These are phyloP conservation scores for Neurospora sp. DNA, from an alignment of 495 filamentous ascomycete genomes.

Conservation along the genomic window DNA sequence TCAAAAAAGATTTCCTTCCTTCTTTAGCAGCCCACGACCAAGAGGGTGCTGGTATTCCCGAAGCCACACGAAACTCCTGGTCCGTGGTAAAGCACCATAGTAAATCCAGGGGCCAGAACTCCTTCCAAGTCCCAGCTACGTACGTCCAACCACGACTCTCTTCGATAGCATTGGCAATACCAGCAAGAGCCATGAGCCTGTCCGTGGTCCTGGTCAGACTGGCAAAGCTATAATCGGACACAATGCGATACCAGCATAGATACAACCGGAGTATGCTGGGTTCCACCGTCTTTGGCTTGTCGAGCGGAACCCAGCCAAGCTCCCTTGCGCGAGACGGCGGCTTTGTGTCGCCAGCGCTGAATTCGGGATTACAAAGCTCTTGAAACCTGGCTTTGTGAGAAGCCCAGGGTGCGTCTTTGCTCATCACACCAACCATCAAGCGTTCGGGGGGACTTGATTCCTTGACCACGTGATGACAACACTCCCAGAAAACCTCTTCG, in stretches of 20 bases:
- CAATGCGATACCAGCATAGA: background rate
- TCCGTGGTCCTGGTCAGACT: background rate
- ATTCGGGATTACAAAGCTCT: background rate
- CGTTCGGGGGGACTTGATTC: background rate
- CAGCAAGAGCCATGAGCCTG: background rate
- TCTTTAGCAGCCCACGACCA: background rate
- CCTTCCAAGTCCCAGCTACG: background rate
- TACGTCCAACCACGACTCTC: background rate
- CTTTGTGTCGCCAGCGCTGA: background rate
- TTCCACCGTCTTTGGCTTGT: background rate
- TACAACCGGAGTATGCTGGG: background rate
- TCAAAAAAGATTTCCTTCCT: background rate
- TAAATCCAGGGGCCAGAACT: background rate
- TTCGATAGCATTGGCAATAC: background rate
- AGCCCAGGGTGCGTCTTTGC: background rate
- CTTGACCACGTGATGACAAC: background rate
- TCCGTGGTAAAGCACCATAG: background rate
- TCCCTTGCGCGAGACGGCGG: background rate
- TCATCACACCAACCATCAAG: background rate
- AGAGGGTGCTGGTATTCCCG: background rate
- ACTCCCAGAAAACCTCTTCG: background rate
- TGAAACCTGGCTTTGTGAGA: background rate
- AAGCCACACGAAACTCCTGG: background rate
- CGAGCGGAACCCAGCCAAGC: background rate
- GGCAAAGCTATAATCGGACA: background rate